Base-by-base conservation (phyloP, 176 grass and related monocot species). In the Triticum timopheevii region DNA sequence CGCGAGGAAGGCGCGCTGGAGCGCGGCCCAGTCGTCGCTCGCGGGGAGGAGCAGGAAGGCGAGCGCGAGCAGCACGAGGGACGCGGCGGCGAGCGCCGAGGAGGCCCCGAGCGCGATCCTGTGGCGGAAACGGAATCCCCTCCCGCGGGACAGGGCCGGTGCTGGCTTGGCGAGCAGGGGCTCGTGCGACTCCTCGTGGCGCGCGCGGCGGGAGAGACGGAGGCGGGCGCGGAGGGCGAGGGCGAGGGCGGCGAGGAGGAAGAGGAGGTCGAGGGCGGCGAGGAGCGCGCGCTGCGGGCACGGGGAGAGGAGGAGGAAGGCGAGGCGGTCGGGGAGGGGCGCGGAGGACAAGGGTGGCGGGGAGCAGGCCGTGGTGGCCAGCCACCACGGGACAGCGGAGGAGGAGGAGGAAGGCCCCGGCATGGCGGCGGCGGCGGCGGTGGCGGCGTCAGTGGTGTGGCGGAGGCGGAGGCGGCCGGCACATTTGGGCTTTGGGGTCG, bases 1-100 rank as follows among this genome's bases (percentile, higher is more conserved):
- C 15, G 52, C 65, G 79, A 91, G 92, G 76, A 91, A 89, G 52
- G 61, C 69, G 39, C 87, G 77, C 77, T 94, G 86, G 4, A 27
- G 76, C 34, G 66, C 35, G 44, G n/a, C 16, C 92, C 77, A 75
- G 19, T 3, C 0, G 20, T 2, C 38, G 1, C 0, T 3, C 6
- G 13, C 12, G 2, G 64, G 72, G 78, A 63, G 81, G 0, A 54
- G 40, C 4, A 84, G 44, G 47, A 69, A 13, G 28, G 78, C 77
- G 77, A 91, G 75, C 13, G 75, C 70, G 69, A 94, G 81, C 8
- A 94, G 89, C 2, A 87, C 71, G 15, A 84, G 16, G 8, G 87
- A 84, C 16, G 25, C 84, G 27, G 72, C 39, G 13, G 88, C 90
- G 11, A 92, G 45, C 8, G 61, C 25, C 3, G n/a, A 44, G 13